Evolutionary conservation across 805 yeast species (phyloP).

Genomic region (Yamadazyma sp.): DNA sequence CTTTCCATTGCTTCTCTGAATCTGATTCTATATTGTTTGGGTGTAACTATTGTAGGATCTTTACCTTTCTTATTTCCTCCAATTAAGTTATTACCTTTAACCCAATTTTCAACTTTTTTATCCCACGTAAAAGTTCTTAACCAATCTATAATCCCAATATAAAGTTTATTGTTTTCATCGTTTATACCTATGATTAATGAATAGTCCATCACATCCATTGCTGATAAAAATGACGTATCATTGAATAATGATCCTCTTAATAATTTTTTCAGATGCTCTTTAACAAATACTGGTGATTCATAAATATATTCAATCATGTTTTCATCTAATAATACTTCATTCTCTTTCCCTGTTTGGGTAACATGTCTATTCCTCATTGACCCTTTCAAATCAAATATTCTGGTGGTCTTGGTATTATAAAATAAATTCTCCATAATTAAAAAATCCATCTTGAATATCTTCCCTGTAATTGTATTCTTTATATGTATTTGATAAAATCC

Average conservation of each 20-base stretch:
- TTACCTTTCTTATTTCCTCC: slow-evolving; percentile 82
- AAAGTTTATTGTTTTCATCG: slow-evolving; percentile 54
- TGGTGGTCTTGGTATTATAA: slow-evolving; percentile 72
- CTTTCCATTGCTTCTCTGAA: slow-evolving; percentile 98
- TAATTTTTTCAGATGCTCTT: slow-evolving; percentile 85
- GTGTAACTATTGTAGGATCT: slow-evolving; percentile 96
- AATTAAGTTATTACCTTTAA: slow-evolving; percentile 82
- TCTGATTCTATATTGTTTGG: slow-evolving; percentile 89
- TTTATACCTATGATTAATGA: slow-evolving; percentile 94
- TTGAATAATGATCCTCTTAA: slow-evolving; percentile 89
- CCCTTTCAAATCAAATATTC: slow-evolving; percentile 95
- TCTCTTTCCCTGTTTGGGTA: slow-evolving; percentile 91
- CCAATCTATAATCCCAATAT: slow-evolving; percentile 93
- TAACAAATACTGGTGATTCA: slow-evolving; percentile 91
- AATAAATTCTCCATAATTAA: slow-evolving; percentile 95
- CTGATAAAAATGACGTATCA: slow-evolving; percentile 88
- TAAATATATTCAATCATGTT: slow-evolving; percentile 98
- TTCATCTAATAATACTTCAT: slow-evolving; percentile 92
- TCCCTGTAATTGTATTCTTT: slow-evolving; percentile 72
- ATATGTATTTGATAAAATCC: slow-evolving; percentile 93
- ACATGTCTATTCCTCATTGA: slow-evolving; percentile 98
- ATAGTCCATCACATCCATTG: slow-evolving; percentile 99
- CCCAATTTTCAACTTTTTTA: slow-evolving; percentile 97
- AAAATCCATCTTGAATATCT: slow-evolving; percentile 80
- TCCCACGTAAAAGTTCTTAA: slow-evolving; percentile 98